Evolutionary conservation across 2,329 filamentous ascomycete genomes (phyloP).

Genomic region (Pyrenophora teres): DNA sequence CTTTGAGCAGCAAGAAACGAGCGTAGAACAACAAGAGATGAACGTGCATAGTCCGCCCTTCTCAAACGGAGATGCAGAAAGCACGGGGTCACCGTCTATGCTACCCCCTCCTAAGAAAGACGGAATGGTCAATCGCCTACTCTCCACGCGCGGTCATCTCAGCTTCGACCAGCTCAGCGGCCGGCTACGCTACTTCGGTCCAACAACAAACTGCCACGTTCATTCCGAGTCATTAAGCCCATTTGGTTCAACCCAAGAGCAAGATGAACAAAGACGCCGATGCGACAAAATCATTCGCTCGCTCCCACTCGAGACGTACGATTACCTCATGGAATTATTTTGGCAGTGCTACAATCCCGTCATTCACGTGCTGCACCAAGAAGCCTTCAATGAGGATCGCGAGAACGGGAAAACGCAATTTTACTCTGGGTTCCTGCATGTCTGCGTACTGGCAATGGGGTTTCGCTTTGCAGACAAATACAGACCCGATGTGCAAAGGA

Average conservation of each 20-base stretch:
- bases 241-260: constrained; percentile 47
- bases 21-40: constrained; percentile 29
- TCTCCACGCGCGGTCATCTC: constrained; percentile 57
- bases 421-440: constrained; percentile 59
- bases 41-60: constrained; percentile 27
- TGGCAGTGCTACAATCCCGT: constrained; percentile 59
- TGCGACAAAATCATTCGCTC: constrained; percentile 56
- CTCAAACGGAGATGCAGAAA: constrained; percentile 28
- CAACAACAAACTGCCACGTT: constrained; percentile 60
- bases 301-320: constrained; percentile 54
- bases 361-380: constrained; percentile 56
- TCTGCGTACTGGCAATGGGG: constrained; percentile 58
- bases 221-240: constrained; percentile 50
- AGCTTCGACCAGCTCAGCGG: constrained; percentile 59
- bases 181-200: constrained; percentile 59
- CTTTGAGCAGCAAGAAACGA: constrained; percentile 32
- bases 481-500: constrained; percentile 55
- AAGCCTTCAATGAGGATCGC: constrained; percentile 56
- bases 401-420: constrained; percentile 55
- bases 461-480: constrained; percentile 58
- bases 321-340: constrained; percentile 59
- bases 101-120: constrained; percentile 51
- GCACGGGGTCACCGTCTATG: constrained; percentile 39
- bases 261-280: constrained; percentile 53
- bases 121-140: constrained; percentile 55